These are phyloP conservation scores for Isoetes taiwanensis DNA, from an alignment of 75 land plant genomes.

Conservation along the genomic window DNA sequence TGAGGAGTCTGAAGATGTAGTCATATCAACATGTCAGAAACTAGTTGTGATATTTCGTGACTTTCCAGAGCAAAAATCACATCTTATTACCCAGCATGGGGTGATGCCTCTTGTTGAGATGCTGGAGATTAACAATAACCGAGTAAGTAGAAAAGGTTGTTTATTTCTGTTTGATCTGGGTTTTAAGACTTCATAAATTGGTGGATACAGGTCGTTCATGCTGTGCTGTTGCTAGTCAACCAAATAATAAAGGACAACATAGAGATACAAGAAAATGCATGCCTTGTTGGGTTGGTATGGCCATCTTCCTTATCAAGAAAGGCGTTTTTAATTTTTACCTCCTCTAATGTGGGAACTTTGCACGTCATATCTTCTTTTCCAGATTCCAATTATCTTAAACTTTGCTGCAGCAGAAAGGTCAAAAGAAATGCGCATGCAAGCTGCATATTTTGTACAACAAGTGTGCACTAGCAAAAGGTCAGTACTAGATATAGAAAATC, in stretches of 20 bases:
- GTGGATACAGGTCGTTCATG: slow-evolving; percentile 54
- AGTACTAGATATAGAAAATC: slow-evolving; percentile 90
- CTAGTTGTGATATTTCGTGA: slow-evolving; percentile 63
- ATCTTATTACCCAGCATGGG: slow-evolving; percentile 75
- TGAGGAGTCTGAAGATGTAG: slow-evolving; percentile 77
- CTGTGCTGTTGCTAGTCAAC: slow-evolving; percentile 75
- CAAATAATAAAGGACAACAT: slow-evolving; percentile 74
- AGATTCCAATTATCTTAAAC: slow-evolving; percentile 78
- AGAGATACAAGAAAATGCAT: slow-evolving; percentile 89
- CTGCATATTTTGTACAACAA: slow-evolving; percentile 88
- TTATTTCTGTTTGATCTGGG: neutral
- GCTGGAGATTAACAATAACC: slow-evolving; percentile 71
- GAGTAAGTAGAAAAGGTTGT: neutral
- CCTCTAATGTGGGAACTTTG: neutral
- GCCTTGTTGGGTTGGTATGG: slow-evolving; percentile 84
- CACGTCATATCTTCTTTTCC: neutral
- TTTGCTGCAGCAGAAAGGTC: slow-evolving; percentile 78
- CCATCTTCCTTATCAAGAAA: neutral
- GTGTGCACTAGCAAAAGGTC: slow-evolving; percentile 41
- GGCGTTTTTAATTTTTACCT: neutral
- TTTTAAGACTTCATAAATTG: neutral
- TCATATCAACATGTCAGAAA: slow-evolving; percentile 83
- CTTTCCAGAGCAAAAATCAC: slow-evolving; percentile 67
- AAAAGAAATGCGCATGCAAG: slow-evolving; percentile 86
- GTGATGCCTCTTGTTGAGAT: slow-evolving; percentile 79